A percentile compares a stretch with the other conserved stretches of the same genome.
Evolutionary conservation across 768 basidiomycete species (phyloP).

Genomic region (Pulveroboletus sp.): DNA sequence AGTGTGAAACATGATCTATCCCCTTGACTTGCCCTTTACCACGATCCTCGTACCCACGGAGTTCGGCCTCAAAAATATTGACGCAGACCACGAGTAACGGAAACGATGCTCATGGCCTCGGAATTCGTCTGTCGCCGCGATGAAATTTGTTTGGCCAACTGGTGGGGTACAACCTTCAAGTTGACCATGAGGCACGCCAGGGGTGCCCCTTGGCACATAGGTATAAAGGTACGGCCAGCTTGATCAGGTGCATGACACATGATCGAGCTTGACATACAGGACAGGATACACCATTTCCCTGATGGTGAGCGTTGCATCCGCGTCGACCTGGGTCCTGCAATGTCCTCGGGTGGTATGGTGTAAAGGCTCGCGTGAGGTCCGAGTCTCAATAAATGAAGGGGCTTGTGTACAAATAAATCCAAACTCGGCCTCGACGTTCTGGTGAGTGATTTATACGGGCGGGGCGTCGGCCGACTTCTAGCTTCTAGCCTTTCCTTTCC

Average conservation of each 20-base stretch:
- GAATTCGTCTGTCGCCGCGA: not conserved
- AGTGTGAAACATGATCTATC: not conserved
- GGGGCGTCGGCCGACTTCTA: not conserved
- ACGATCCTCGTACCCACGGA: no score
- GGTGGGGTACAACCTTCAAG: no score
- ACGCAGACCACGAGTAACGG: not conserved
- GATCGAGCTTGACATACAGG: not conserved
- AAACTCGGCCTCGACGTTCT: conserved; percentile 4
- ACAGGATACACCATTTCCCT: not conserved
- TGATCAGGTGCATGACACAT: not conserved
- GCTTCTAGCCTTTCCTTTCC: not conserved
- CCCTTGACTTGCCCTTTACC: no score
- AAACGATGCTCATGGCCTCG: not conserved
- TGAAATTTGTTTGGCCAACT: not conserved
- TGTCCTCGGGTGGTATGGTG: not conserved
- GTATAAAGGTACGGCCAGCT: not conserved
- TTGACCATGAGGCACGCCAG: not conserved
- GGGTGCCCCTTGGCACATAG: not conserved
- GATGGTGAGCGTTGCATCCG: not conserved
- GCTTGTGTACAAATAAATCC: conserved; percentile 7
- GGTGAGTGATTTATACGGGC: conserved; percentile 15
- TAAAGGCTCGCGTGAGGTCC: conserved; percentile 23
- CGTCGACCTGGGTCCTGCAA: not conserved
- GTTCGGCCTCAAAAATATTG: no score
- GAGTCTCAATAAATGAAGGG: conserved; percentile 6